Base-by-base conservation (phyloP, 1,284 basidiomycete species). In the Pterulicium gracile region DNA sequence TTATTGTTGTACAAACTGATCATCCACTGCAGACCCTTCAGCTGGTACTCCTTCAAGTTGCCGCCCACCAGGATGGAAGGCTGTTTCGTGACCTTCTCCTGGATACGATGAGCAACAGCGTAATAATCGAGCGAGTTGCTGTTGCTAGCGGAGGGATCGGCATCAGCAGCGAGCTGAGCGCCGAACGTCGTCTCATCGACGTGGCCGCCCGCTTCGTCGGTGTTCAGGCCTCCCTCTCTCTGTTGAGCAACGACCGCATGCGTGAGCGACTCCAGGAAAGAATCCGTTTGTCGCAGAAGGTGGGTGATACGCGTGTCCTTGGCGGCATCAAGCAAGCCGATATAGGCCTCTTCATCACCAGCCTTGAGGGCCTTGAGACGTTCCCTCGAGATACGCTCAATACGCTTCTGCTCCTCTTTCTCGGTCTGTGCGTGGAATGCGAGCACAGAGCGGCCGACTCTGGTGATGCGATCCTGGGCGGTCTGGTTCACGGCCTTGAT, bases 221-320 rank as follows among this genome's bases (percentile, higher is more conserved):
- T n/a, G 3, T 88, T 78, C 0, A 85, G 81, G 0, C 80, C 86
- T 3, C 85, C 80, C 55, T 89, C 84, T 47, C 77, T 88, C 70
- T 98, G 95, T 64, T 98, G 95, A 12, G 88, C 88, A 51, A 88
- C 79, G 49, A 99, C 94, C 21, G 94, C 94, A 51, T 94, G 89
- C 0, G 94, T 90, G 20, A 99, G 81, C 10, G 88, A 92, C 61
- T 98, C 94, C 54, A 98, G 81, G 67, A 95, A 99, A 1, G 82
- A 64, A 58, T 98, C 95, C 13, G 96, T 99, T 69, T 98, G 95
- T 44, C 87, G 76, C 50, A 98, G 70, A 21, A 98, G 72, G 65
- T 98, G 96, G 0, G 94, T 96, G 66, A 99, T 98, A 69, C 96
- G 88, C 13, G 95, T 98, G 59, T 98, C 96, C 66, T 98, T 99